These are phyloP conservation scores for Pseudonitzschia multistriata DNA, from an alignment of 108 stramenopile genomes.

Conservation along the genomic window DNA sequence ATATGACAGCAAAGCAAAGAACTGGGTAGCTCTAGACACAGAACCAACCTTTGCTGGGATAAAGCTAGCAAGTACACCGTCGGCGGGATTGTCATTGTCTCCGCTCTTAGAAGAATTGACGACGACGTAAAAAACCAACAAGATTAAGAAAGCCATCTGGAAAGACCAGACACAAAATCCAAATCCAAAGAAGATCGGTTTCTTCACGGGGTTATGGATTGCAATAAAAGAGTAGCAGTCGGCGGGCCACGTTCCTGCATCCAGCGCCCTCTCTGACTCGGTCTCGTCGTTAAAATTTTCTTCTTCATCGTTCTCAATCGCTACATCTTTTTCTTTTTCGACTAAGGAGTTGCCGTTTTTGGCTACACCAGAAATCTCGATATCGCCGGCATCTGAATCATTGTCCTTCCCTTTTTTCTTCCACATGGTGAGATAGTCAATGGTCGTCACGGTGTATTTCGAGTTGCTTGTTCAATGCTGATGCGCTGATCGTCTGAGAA, in stretches of 20 bases:
- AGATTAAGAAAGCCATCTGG: slow-evolving; percentile 3
- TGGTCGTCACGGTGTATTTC: too few relatives aligned
- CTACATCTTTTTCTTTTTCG: neutral
- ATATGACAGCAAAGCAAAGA: neutral
- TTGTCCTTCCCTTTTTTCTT: neutral
- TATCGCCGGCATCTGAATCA: neutral
- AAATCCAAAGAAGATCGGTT: neutral
- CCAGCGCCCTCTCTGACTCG: too few relatives aligned
- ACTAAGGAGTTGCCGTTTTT: neutral
- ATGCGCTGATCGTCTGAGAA: too few relatives aligned
- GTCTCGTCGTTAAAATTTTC: neutral
- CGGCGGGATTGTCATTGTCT: neutral
- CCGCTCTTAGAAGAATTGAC: too few relatives aligned
- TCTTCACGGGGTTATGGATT: neutral
- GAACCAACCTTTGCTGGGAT: neutral
- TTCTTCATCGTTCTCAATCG: neutral
- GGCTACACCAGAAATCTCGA: neutral
- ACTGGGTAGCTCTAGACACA: neutral
- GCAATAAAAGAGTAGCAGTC: neutral
- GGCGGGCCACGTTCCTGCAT: neutral
- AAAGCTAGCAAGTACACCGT: neutral
- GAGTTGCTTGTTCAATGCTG: too few relatives aligned
- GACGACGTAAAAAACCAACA: too few relatives aligned
- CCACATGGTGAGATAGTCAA: too few relatives aligned
- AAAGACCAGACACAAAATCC: slow-evolving; percentile 3